Evolutionary conservation across 2,329 filamentous ascomycete genomes (phyloP).

Genomic region (Sphaerulina vaccinii): DNA sequence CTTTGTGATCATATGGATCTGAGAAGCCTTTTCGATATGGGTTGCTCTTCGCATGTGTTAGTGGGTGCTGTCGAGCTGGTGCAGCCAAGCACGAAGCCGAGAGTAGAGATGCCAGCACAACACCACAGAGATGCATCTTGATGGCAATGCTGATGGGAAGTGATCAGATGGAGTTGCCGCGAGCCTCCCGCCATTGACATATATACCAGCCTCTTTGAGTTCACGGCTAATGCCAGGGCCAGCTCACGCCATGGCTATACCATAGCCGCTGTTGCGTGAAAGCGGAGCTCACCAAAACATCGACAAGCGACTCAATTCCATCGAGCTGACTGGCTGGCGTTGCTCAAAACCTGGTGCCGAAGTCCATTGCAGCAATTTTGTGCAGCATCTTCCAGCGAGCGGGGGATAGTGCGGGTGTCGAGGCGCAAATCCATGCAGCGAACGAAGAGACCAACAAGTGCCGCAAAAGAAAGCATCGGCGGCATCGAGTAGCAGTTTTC

Average conservation of each 20-base stretch:
- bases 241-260: neutral
- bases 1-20: conserved; percentile 62
- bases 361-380: neutral
- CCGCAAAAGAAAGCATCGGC: neutral
- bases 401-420: conserved; percentile 4
- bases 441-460: neutral
- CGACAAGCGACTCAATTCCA: neutral
- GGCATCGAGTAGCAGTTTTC: neutral
- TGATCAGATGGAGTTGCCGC: neutral
- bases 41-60: conserved; percentile 31
- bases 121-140: conserved; percentile 3
- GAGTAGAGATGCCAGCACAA: conserved; percentile 13
- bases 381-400: neutral
- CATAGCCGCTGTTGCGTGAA: neutral
- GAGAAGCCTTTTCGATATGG: conserved; percentile 61
- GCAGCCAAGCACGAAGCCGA: conserved; percentile 26
- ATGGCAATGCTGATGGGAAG: neutral
- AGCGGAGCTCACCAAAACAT: neutral
- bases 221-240: neutral
- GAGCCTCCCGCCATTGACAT: neutral
- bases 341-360: neutral
- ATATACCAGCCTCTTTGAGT: conserved; percentile 6
- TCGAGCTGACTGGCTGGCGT: neutral
- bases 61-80: conserved; percentile 40
- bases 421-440: neutral